Base-by-base conservation (phyloP, 495 filamentous ascomycete genomes). In the Aspergillus funiculosus region DNA sequence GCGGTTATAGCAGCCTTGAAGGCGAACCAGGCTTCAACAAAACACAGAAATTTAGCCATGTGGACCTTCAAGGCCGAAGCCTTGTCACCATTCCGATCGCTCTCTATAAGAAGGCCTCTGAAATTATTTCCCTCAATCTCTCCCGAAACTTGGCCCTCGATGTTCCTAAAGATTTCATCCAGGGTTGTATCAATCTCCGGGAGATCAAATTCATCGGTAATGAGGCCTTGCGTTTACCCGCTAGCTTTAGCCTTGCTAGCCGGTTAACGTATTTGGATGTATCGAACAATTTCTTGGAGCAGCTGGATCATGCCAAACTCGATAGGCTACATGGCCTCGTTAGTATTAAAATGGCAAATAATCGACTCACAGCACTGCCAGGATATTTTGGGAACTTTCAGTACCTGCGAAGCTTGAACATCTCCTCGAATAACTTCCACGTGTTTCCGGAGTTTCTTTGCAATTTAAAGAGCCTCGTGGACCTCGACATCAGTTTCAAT, bases 401-500 rank as follows among this genome's bases (percentile, higher is more conserved):
- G 28, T 72, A 76, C 19, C 69, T 99, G 47, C 74, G 92, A 43
- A 91, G 78, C 48, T 64, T 99, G 43, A 92, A 91, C 57, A 68
- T 99, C 35, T 94, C 89, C 1, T 97, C 91, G 1, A 99, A 99
- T 58, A 86, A 83, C 40, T 77, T 99, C 28, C 80, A 85, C 22
- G 75, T 76, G 34, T 94, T 99, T 51, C 92, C 92, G 0, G 70
- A 79, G 17, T 91, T 90, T 57, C 71, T 97, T 25, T 89, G 88
- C 63, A 73, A 87, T 8, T 63, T 99, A 17, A 81, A 79, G 53
- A 86, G 82, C 24, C 69, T 99, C 20, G 85, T 94, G 24, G 91
- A 99, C 58, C 79, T 99, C 11, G 94, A 99, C 54, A 79, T 99
- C 58, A 96, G 90, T 57, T 99, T 99, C 76, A 99, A 99, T 57